Base-by-base conservation (phyloP, 148 eudicot species). In the Camellia japonica region DNA sequence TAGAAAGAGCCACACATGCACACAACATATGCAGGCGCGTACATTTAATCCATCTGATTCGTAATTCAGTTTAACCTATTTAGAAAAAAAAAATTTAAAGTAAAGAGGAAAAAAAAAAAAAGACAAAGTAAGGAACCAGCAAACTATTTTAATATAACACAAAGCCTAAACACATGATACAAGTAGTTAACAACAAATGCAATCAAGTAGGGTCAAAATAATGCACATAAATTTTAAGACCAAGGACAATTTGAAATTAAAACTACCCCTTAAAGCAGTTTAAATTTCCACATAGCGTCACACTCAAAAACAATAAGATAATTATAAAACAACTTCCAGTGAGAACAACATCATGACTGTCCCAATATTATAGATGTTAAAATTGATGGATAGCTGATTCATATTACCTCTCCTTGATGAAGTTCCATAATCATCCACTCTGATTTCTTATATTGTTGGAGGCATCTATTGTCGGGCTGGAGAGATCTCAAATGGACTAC, bases 401-500 rank as follows among this genome's bases (percentile, higher is more conserved):
- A 47, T 0, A 16, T 75, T 87, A 93, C 99, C 93, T 91, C 93
- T 86, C 77, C 86, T 89, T 19, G 86, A 64, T 64, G 96, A 79
- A 79, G 80, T 84, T 82, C 83, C 91, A 82, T 84, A 89, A 68
- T 92, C 95, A 80, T 90, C 95, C 58, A 88, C 79, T 78, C 79
- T 88, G 73, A 95, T 91, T 82, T 92, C 93, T 87, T 92, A 93
- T 52, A 84, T 84, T 42, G 92, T 87, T 46, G 94, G 93, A 47
- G 94, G 93, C 47, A 93, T 90, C 99, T 97, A 91, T 63, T 93
- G 93, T 70, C 81, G 94, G 61, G 84, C 80, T 11, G 94, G 89
- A 52, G 93, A 89, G 30, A 90, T 82, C 52, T 95, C 97, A 23
- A 93, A 91, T 41, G 97, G 99, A 82, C 97, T 92, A 64, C 98